Conservation (phyloP, 306 rosid species). For the Cucurbita ficifolia region DNA sequence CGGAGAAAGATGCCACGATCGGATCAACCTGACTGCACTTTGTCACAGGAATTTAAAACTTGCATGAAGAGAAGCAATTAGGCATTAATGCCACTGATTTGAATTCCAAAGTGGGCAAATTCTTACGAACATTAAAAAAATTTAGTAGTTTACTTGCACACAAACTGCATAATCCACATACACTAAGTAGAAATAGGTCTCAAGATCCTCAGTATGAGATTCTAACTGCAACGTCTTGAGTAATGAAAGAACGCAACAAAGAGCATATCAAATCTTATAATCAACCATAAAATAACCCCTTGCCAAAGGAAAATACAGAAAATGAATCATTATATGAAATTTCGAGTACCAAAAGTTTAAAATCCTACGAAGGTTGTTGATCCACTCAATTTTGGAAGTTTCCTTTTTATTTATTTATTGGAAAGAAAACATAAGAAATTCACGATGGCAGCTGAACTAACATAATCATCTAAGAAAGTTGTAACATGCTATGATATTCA, state of each 20-base stretch:
- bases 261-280: too few species aligned
- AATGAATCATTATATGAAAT: background rate
- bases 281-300: too few species aligned
- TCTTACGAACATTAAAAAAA: background rate
- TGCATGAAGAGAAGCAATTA: background rate
- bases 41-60: background rate
- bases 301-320: too few species aligned
- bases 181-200: too few species aligned
- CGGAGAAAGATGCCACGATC: conserved; percentile 93
- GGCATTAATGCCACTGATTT: background rate
- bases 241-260: too few species aligned
- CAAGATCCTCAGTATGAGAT: too few species aligned
- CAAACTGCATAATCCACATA: background rate
- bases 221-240: too few species aligned
- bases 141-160: background rate
- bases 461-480: background rate
- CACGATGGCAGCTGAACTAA: background rate
- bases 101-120: background rate
- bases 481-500: background rate
- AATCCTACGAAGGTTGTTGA: background rate
- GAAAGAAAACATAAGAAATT: background rate
- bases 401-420: background rate
- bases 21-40: conserved; percentile 87
- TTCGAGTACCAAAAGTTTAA: too few species aligned
- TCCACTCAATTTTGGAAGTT: background rate